Base-by-base conservation (phyloP, 164 flowering plant genomes). In the Akebia trifoliata region DNA sequence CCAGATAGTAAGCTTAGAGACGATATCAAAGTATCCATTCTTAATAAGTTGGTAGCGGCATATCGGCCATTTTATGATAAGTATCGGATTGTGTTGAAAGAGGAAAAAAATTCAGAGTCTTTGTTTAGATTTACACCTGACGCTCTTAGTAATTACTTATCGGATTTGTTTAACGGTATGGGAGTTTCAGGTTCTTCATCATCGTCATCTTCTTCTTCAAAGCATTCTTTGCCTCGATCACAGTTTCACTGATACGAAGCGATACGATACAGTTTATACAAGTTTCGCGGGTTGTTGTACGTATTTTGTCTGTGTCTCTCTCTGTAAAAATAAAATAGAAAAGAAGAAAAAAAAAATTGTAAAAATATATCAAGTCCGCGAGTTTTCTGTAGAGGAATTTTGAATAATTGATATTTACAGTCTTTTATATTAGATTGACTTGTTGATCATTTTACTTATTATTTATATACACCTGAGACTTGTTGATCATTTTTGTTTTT, bases 91-190 rank as follows among this genome's bases (percentile, higher is more conserved):
- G 10, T 30, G 26, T 29, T 55, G 52, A 38, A 42, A 39, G 49
- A 60, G 9, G 73, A 64, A 0, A 49, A 28, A 22, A 60, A 67
- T 12, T 6, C 8, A 3, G 74, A 68, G 43, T 34, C 66, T 2
- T 40, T 73, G 6, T 74, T 85, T 65, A 78, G 69, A 64, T 83
- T 65, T 60, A 56, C 83, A 52, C 93, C 95, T 8, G 89, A 83
- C 7, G 90, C 88, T 71, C 26, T 92, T 68, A 80, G 60, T 6
- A 88, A 82, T 63, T 77, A 80, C 73, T 52, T 89, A 55, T 85
- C 89, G 17, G 96, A 79, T 63, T 50, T 92, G 60, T 82, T 89
- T 35, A 28, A 47, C 25, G 86, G 84, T n/a, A 58, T 43, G n/a
- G 73, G 51, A 3, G 66, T 32, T 15, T 57, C 69, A 2, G 61